phyloP scores from a whole-genome alignment of 2,329 filamentous ascomycete genomes.

The Rhinocladiella similis region DNA sequence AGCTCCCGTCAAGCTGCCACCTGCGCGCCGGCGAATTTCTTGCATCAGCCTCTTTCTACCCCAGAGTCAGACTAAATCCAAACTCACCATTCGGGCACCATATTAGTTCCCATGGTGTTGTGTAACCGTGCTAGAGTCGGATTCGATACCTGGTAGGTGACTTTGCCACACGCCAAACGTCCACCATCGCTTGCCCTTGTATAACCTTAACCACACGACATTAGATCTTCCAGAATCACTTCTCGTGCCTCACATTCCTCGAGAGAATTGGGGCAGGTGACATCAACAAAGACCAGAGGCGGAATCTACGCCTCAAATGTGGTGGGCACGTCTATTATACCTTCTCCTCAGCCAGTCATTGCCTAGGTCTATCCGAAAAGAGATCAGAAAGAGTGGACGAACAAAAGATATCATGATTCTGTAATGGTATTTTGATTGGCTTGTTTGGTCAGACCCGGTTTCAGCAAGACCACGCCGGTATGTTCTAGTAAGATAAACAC shows the following conservation, averaged over 20 bases:
- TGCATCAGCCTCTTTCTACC: constrained; percentile 10
- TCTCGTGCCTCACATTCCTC: background rate
- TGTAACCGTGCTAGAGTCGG: constrained; percentile 21
- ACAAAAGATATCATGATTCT: background rate
- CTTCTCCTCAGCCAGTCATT: no score
- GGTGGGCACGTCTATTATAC: no score
- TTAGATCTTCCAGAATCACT: background rate
- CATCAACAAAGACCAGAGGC: background rate
- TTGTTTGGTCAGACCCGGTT: background rate
- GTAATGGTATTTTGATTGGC: constrained; percentile 1
- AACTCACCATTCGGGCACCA: constrained; percentile 16
- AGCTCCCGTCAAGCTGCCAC: background rate
- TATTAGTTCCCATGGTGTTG: constrained; percentile 25
- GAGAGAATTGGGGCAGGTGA: background rate
- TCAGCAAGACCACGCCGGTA: background rate
- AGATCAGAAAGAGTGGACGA: background rate
- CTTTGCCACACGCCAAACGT: constrained; percentile 6
- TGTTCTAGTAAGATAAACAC: constrained; percentile 1
- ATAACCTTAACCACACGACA: constrained; percentile 24
- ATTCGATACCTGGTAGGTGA: background rate
- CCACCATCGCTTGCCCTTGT: constrained; percentile 2
- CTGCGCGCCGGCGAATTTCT: constrained; percentile 14
- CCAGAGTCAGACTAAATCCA: background rate
- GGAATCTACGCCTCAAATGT: no score
- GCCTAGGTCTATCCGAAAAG: no score